Evolutionary conservation across 148 eudicot species (phyloP).

Genomic region (Talinum fruticosum): DNA sequence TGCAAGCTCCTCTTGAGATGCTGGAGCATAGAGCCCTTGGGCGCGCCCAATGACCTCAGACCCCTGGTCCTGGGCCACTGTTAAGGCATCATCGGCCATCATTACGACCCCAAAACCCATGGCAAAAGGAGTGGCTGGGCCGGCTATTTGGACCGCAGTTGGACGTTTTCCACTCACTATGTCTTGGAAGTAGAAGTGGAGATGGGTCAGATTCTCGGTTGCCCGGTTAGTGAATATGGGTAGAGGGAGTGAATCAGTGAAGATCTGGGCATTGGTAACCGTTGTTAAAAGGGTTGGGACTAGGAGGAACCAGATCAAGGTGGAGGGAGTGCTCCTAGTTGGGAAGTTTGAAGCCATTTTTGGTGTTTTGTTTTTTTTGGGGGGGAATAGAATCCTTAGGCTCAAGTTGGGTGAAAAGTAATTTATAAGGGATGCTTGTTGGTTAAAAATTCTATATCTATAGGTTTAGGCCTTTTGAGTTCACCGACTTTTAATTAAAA

Average conservation of each 20-base stretch:
- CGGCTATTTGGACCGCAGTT: conserved; percentile 38
- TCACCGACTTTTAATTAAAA: background rate
- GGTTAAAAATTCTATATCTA: too few species aligned
- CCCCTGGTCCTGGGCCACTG: conserved; percentile 26
- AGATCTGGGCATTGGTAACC: background rate
- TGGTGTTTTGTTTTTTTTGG: background rate
- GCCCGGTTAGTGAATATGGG: conserved; percentile 2
- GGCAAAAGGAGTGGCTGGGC: conserved; percentile 1
- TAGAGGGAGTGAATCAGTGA: conserved; percentile 6
- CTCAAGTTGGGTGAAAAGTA: background rate
- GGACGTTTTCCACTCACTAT: conserved; percentile 38
- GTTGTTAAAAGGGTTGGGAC: background rate
- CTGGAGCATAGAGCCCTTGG: conserved; percentile 43
- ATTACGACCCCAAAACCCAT: conserved; percentile 16
- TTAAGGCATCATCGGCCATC: conserved; percentile 45
- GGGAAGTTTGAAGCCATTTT: conserved; percentile 17
- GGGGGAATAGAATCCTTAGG: too few species aligned
- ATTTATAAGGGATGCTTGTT: background rate
- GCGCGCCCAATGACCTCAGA: conserved; percentile 46
- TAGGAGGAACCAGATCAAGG: background rate
- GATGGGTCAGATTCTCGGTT: conserved; percentile 32
- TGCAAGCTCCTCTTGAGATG: conserved; percentile 21
- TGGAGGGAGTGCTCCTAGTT: background rate
- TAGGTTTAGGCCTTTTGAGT: background rate
- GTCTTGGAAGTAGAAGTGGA: conserved; percentile 51